These are phyloP conservation scores for Arctium lappa DNA, from an alignment of 129 eudicot genomes.

Conservation along the genomic window DNA sequence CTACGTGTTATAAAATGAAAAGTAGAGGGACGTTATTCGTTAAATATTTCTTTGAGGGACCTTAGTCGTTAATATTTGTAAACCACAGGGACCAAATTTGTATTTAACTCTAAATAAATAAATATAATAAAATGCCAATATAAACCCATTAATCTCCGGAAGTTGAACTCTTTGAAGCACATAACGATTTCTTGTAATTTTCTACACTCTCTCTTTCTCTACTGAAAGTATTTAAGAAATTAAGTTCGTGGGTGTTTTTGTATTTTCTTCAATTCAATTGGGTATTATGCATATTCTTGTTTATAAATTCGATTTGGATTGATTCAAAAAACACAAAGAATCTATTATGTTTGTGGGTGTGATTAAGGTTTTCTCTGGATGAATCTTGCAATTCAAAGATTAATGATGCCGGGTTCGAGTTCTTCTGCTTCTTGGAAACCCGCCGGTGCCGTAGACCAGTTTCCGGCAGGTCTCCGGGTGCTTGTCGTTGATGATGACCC, in stretches of 20 bases:
- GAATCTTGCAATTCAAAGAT: slow-evolving; percentile 29
- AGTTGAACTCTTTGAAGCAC: slow-evolving; percentile 29
- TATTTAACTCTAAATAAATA: too few relatives aligned
- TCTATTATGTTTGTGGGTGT: slow-evolving; percentile 42
- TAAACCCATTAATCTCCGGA: slow-evolving; percentile 8
- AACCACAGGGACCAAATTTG: too few relatives aligned
- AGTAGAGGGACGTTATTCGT: too few relatives aligned
- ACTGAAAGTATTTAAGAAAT: background rate
- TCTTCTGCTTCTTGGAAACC: slow-evolving; percentile 49
- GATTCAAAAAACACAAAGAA: slow-evolving; percentile 17
- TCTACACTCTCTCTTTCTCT: slow-evolving; percentile 5
- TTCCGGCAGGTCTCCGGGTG: slow-evolving; percentile 94
- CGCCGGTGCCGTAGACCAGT: slow-evolving; percentile 53
- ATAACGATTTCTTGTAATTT: slow-evolving; percentile 23
- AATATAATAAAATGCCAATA: background rate
- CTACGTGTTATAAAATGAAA: too few relatives aligned
- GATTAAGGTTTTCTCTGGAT: slow-evolving; percentile 9
- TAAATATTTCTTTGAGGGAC: too few relatives aligned
- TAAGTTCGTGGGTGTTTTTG: background rate
- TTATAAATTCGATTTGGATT: background rate
- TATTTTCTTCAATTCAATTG: slow-evolving; percentile 13
- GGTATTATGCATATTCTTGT: slow-evolving; percentile 3
- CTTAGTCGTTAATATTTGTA: too few relatives aligned
- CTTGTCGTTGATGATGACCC: slow-evolving; percentile 99
- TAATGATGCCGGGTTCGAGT: slow-evolving; percentile 48